phyloP scores from a whole-genome alignment of 371 early-diverging fungal species.

The Saksenaea oblongispora region DNA sequence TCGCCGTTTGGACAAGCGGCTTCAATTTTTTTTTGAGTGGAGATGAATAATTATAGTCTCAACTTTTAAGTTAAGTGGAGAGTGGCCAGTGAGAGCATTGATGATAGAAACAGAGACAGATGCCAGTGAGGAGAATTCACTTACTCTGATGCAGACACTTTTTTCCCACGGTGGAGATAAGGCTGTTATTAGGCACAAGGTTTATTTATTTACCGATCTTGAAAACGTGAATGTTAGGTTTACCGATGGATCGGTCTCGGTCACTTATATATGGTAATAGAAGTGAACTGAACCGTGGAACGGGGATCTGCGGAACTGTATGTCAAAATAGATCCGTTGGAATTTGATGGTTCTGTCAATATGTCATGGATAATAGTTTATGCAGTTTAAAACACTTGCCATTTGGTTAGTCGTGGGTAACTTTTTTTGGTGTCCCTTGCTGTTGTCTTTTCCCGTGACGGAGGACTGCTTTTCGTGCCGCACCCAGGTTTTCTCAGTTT shows the following conservation, averaged over 20 bases:
- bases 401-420: neutral
- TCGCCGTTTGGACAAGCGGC: no score
- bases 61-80: no score
- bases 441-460: neutral
- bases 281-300: neutral
- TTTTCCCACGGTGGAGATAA: neutral
- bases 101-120: no score
- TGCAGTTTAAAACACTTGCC: neutral
- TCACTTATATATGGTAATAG: neutral
- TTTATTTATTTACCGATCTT: conserved; percentile 1
- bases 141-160: neutral
- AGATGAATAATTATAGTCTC: no score
- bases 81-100: no score
- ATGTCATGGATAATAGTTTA: neutral
- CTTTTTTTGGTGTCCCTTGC: neutral
- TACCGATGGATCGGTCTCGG: neutral
- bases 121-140: no score
- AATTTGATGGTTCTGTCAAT: neutral
- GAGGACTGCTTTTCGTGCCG: neutral
- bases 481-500: neutral
- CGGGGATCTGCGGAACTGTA: conserved; percentile 3
- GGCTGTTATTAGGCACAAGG: neutral
- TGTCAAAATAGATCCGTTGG: neutral
- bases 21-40: no score
- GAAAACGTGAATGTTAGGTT: neutral